Conservation (phyloP, 1,284 basidiomycete species). For the Malassezia furfur region DNA sequence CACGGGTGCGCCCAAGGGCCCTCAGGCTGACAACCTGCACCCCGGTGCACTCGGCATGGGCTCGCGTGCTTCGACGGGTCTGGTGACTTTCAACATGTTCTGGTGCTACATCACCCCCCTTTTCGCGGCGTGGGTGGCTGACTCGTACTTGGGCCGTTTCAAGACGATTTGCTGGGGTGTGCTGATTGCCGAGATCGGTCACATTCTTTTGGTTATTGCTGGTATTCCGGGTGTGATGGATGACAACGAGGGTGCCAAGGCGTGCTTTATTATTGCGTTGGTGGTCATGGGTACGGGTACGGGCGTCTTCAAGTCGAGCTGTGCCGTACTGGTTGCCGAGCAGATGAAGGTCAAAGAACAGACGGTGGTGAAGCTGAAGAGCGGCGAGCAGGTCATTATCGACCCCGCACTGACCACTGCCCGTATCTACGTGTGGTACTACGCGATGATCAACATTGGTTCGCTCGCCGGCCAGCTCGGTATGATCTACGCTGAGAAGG, state of each 20-base stretch:
- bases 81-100: conserved; percentile 45
- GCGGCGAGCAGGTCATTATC: conserved; percentile 68
- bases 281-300: conserved; percentile 53
- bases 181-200: conserved; percentile 51
- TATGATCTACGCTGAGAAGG: conserved; percentile 49
- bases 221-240: conserved; percentile 64
- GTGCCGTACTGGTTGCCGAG: conserved; percentile 51
- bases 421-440: conserved; percentile 45
- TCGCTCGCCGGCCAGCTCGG: conserved; percentile 48
- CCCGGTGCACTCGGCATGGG: conserved; percentile 40
- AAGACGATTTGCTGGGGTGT: conserved; percentile 51
- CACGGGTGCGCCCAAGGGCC: conserved; percentile 21
- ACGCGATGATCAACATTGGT: conserved; percentile 47
- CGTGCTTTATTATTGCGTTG: conserved; percentile 54
- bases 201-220: conserved; percentile 64
- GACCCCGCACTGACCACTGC: conserved; percentile 62
- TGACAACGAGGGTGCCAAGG: conserved; percentile 54
- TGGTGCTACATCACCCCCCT: conserved; percentile 42
- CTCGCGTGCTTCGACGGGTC: conserved; percentile 39
- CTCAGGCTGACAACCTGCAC: neutral
- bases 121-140: conserved; percentile 49
- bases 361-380: conserved; percentile 49
- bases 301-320: conserved; percentile 63
- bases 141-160: conserved; percentile 51
- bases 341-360: conserved; percentile 37